phyloP scores from a whole-genome alignment of 257 asterid species.

The Nyctanthes arbortristis region DNA sequence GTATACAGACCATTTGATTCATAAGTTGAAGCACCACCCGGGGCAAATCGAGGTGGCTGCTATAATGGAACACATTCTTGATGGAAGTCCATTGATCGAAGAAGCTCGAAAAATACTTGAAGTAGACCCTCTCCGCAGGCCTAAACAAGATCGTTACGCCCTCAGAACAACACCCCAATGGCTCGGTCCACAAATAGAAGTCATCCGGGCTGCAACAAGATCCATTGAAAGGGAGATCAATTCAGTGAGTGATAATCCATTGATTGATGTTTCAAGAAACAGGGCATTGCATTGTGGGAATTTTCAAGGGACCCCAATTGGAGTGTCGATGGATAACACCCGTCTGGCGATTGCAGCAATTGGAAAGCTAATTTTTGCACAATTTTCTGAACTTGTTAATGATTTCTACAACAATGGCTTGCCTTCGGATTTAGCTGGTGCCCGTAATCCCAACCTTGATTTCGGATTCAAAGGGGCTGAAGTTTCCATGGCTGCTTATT shows the following conservation, averaged over 20 bases:
- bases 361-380: too few species aligned
- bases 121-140: constrained; percentile 40
- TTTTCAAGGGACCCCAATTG: constrained; percentile 49
- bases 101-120: constrained; percentile 31
- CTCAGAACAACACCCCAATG: constrained; percentile 47
- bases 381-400: too few species aligned
- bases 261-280: too few species aligned
- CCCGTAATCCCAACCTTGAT: constrained; percentile 47
- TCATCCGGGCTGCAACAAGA: constrained; percentile 40
- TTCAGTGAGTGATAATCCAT: too few species aligned
- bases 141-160: constrained; percentile 46
- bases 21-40: constrained; percentile 47
- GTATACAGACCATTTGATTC: constrained; percentile 42
- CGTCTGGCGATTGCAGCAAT: constrained; percentile 45
- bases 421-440: constrained; percentile 39
- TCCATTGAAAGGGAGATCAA: constrained; percentile 46
- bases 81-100: constrained; percentile 23
- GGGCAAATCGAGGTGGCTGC: constrained; percentile 50
- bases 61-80: constrained; percentile 45
- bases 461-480: constrained; percentile 45
- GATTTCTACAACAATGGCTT: too few species aligned
- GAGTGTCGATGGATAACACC: constrained; percentile 46
- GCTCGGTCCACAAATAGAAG: constrained; percentile 50
- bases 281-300: too few species aligned
- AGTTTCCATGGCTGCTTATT: too few species aligned